These are phyloP conservation scores for Phyllosticta citribraziliensis DNA, from an alignment of 2,329 filamentous ascomycete species.

Conservation along the genomic window DNA sequence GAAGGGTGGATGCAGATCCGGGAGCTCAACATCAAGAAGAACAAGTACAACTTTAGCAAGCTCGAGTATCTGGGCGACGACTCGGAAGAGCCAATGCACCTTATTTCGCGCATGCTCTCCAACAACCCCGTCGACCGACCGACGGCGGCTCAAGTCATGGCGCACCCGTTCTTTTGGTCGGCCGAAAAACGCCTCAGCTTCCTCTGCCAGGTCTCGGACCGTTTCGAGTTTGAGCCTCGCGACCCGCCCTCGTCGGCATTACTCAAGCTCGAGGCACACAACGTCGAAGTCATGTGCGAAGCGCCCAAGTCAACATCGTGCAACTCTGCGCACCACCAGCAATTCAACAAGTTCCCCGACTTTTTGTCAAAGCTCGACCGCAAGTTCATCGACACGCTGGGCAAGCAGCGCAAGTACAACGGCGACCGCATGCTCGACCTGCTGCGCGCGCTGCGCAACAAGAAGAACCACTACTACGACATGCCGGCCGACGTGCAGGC, in stretches of 20 bases:
- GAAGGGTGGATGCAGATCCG: constrained; percentile 76
- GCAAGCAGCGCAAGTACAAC: constrained; percentile 92
- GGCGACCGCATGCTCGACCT: constrained; percentile 76
- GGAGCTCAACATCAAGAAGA: constrained; percentile 94
- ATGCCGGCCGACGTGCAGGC: constrained; percentile 72
- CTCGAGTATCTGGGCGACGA: constrained; percentile 73
- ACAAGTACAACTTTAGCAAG: constrained; percentile 60
- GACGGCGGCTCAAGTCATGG: constrained; percentile 67
- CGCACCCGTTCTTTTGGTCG: constrained; percentile 95
- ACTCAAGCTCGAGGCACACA: constrained; percentile 44
- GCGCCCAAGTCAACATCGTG: constrained; percentile 12
- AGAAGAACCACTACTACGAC: constrained; percentile 96
- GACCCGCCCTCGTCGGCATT: constrained; percentile 68
- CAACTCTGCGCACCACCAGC: constrained; percentile 40
- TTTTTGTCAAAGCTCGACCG: constrained; percentile 69
- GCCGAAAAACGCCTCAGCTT: constrained; percentile 82
- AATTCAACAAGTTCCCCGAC: constrained; percentile 52
- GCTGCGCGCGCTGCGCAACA: constrained; percentile 81
- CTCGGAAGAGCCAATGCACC: constrained; percentile 74
- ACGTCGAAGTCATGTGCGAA: constrained; percentile 29
- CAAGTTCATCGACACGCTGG: constrained; percentile 78
- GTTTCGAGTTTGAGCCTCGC: constrained; percentile 85
- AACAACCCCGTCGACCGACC: constrained; percentile 59
- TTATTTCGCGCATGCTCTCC: constrained; percentile 73
- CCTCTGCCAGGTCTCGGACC: constrained; percentile 91